A percentile compares a stretch with the other conserved stretches of the same genome.
phyloP scores from a whole-genome alignment of 2,329 filamentous ascomycete genomes.

The Aspergillus latus region DNA sequence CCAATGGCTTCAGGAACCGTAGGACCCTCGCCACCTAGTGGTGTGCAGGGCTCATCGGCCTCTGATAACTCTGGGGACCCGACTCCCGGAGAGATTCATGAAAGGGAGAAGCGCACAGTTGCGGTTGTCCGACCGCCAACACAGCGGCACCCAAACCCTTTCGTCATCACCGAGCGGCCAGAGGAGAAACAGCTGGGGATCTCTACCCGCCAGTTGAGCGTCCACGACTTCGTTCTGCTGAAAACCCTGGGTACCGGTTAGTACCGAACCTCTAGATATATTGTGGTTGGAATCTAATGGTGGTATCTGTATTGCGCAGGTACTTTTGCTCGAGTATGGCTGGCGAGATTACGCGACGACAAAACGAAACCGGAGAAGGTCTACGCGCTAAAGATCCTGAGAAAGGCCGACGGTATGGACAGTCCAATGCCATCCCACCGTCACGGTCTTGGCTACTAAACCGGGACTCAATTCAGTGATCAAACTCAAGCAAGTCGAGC shows the following conservation, averaged over 20 bases:
- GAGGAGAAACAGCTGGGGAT: constrained; percentile 41
- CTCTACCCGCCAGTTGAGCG: constrained; percentile 37
- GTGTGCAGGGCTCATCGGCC: constrained; percentile 26
- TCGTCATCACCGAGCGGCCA: constrained; percentile 39
- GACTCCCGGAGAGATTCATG: constrained; percentile 26
- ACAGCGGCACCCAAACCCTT: constrained; percentile 36
- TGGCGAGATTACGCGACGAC: constrained; percentile 44
- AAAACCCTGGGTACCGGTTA: constrained; percentile 52
- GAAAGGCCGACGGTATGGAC: constrained; percentile 50
- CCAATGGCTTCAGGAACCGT: constrained; percentile 44
- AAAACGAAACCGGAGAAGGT: constrained; percentile 39
- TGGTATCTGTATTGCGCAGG: constrained; percentile 33
- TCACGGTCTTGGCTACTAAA: constrained; percentile 13
- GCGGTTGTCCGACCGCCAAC: constrained; percentile 29
- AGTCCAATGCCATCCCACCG: constrained; percentile 5
- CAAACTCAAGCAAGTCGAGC: constrained; percentile 67
- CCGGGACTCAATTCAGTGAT: constrained; percentile 40
- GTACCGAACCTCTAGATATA: constrained; percentile 15
- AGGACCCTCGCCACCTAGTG: constrained; percentile 34
- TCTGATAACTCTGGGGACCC: constrained; percentile 15
- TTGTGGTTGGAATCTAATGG: constrained; percentile 16
- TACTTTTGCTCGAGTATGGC: constrained; percentile 54
- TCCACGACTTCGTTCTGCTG: constrained; percentile 49
- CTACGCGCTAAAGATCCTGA: constrained; percentile 52
- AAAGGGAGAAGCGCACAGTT: constrained; percentile 33